Base-by-base conservation (phyloP, 208 protist species). In the Crithidia brevicula region DNA sequence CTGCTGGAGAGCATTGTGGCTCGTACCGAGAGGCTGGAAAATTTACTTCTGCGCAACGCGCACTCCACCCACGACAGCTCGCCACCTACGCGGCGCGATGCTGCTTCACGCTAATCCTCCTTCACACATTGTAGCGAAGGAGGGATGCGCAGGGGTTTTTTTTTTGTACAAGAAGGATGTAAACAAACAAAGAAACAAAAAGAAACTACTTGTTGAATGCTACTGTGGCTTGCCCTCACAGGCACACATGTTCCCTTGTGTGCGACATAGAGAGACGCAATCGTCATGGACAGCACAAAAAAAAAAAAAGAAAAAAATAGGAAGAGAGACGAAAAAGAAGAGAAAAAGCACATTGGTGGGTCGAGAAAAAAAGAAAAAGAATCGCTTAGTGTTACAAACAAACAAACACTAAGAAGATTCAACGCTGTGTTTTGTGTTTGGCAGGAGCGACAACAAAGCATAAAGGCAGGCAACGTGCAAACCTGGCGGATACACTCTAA, bases 11-110 rank as follows among this genome's bases (percentile, higher is more conserved):
- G 64, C 25, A 69, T 92, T 34, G 52, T 86, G 36, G 50, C 38
- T 16, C 70, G 71, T 7, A 84, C 86, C 1, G 74, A 77, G 52
- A 13, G 64, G n/a, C 36, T 92, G 45, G 80, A 86, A 56, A 53
- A 56, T 18, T 52, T 79, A 57, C 40, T 88, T 11, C 34, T 18
- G 28, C 38, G 38, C 28, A 66, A 22, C 20, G n/a, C n/a, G n/a
- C 58, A 38, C 23, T 52, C 43, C 3, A 4, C n/a, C 30, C 18
- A 10, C n/a, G 30, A 42, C 52, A 11, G 15, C 51, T 51, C 52
- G 2, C 40, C 64, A 7, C 47, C 47, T 30, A 40, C 43, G 13
- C 43, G 58, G 6, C 43, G 43, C 45, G 11, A 45, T 45, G 31
- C 30, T 20, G 45, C 45, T n/a, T 45, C n/a, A 0, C 45, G 45